Percentiles rank a stretch among this genome's conserved stretches.
phyloP scores from a whole-genome alignment of 1,284 basidiomycete genomes.

The Sporisorium scitamineum region DNA sequence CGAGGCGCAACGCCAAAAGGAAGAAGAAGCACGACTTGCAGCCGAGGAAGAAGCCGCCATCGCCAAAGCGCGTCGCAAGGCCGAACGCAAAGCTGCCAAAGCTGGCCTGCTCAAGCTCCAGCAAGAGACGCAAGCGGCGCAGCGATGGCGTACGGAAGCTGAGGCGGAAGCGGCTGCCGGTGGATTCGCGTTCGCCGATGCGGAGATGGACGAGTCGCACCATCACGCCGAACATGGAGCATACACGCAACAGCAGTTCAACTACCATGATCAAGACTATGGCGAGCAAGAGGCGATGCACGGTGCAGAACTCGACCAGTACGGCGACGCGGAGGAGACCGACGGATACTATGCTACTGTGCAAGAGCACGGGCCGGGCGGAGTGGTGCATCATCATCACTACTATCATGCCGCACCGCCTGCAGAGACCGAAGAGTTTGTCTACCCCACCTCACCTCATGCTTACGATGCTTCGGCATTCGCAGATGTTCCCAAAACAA shows the following conservation, averaged over 20 bases:
- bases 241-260: constrained; percentile 12
- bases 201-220: constrained; percentile 16
- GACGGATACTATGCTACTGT: constrained; percentile 32
- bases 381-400: constrained; percentile 60
- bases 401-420: constrained; percentile 52
- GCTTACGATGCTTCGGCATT: background rate
- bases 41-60: constrained; percentile 60
- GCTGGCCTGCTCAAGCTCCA: constrained; percentile 47
- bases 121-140: constrained; percentile 32
- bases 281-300: constrained; percentile 1
- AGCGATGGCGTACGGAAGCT: constrained; percentile 52
- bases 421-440: constrained; percentile 9
- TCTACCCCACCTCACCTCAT: constrained; percentile 1
- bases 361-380: constrained; percentile 36
- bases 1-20: constrained; percentile 29
- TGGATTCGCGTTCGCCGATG: constrained; percentile 48
- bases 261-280: constrained; percentile 25
- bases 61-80: constrained; percentile 55
- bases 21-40: constrained; percentile 51
- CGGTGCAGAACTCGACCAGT: constrained; percentile 28
- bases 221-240: background rate
- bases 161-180: constrained; percentile 62
- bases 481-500: background rate
- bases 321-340: constrained; percentile 39
- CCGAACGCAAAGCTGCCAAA: constrained; percentile 58